These are phyloP conservation scores for Liriodendron chinense DNA, from an alignment of 164 flowering plant species.

Conservation along the genomic window DNA sequence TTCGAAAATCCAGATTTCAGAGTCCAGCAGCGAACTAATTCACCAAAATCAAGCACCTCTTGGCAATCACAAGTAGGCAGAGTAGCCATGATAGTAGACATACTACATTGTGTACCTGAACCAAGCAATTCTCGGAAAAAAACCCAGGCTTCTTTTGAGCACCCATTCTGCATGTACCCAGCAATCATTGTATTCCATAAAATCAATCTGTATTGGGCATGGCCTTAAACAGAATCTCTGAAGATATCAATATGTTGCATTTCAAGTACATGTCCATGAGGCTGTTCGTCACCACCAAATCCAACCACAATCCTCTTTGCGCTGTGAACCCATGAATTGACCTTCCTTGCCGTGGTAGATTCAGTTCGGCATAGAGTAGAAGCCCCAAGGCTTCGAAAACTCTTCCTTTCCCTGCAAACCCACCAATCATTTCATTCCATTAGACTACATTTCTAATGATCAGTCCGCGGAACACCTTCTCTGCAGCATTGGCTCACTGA, in stretches of 20 bases:
- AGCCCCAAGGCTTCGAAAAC: conserved; percentile 30
- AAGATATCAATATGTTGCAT: conserved; percentile 24
- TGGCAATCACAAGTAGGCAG: conserved; percentile 36
- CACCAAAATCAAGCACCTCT: conserved; percentile 31
- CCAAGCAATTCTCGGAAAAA: conserved; percentile 33
- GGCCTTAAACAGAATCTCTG: conserved; percentile 30
- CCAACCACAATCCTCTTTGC: conserved; percentile 23
- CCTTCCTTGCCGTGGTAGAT: conserved; percentile 34
- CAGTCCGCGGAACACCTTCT: conserved; percentile 26
- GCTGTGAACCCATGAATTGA: conserved; percentile 34
- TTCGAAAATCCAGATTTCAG: conserved; percentile 34
- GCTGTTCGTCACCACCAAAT: conserved; percentile 27
- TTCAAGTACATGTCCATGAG: conserved; percentile 46
- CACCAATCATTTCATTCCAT: conserved; percentile 49
- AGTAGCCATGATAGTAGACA: conserved; percentile 38
- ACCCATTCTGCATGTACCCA: conserved; percentile 34
- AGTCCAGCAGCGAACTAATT: conserved; percentile 37
- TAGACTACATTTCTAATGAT: conserved; percentile 30
- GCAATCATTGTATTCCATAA: conserved; percentile 53
- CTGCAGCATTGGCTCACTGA: conserved; percentile 32
- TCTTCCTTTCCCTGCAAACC: conserved; percentile 28
- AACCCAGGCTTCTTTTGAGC: conserved; percentile 26
- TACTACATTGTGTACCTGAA: conserved; percentile 21
- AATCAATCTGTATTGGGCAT: conserved; percentile 33
- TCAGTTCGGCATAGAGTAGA: conserved; percentile 29